Base-by-base conservation (phyloP, 176 grass and related monocot genomes). In the Microstegium vimineum region DNA sequence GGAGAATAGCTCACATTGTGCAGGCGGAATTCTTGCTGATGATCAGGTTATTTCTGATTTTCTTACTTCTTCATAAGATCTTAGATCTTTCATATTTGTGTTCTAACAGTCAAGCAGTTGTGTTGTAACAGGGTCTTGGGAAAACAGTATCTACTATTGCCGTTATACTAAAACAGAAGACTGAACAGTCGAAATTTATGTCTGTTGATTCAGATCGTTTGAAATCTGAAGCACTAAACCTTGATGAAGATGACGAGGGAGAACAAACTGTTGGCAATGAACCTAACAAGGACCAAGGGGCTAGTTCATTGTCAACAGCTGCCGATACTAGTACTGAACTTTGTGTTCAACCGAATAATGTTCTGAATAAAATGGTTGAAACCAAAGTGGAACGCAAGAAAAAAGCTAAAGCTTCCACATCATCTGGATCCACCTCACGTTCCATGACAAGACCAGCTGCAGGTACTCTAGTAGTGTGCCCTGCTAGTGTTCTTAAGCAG, bases 11-110 rank as follows among this genome's bases (percentile, higher is more conserved):
- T 84, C 81, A 27, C 93, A 89, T 87, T 99, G 97, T 85, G 74
- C 93, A 40, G 97, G 97, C 54, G 97, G 97, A 85, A 99, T 99
- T 80, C 97, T 99, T 65, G 97, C 97, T 85, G 97, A 99, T 90
- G 97, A 99, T 88, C 97, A 99, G 93, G 97, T 99, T 86, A 71
- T 71, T 79, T 85, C 63, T 86, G 49, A 34, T 88, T 32, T 82
- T 11, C 25, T 51, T 64, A 35, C 54, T 81, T 81, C 26, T 76
- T 62, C 10, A 3, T 18, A 38, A 67, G 8, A 10, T 40, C 35
- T 65, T 65, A 10, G 45, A 63, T 63, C 62, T 87, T 73, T 31
- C 60, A 80, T 73, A 49, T 49, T 69, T 64, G n/a, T 30, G 22
- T 87, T 83, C 81, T 87, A 71, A 77, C 71, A 81, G 26, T 42